These are phyloP conservation scores for Scheffersomyces lignicola DNA, from an alignment of 1,139 yeast genomes.

Conservation along the genomic window DNA sequence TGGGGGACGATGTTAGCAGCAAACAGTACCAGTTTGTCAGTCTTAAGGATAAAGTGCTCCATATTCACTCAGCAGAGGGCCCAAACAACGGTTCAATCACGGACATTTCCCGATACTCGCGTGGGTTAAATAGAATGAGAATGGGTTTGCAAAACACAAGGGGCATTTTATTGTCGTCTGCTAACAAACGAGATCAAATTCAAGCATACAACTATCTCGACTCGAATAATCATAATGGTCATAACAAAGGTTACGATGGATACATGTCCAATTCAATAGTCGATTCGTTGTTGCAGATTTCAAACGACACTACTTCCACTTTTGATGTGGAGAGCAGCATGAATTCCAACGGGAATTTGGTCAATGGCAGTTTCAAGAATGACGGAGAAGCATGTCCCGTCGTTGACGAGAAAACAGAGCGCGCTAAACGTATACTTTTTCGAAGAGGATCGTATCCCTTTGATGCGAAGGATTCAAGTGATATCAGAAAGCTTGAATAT, in stretches of 20 bases:
- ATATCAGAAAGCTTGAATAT: constrained; percentile 17
- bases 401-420: background rate
- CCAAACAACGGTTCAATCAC: constrained; percentile 7
- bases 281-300: constrained; percentile 23
- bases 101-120: constrained; percentile 31
- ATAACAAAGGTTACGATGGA: too few species aligned
- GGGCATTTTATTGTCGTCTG: constrained; percentile 2
- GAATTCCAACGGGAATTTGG: constrained; percentile 6
- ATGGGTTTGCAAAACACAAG: constrained; percentile 30
- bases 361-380: background rate
- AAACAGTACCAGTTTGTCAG: constrained; percentile 33
- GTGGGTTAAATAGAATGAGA: constrained; percentile 39
- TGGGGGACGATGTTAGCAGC: constrained; percentile 7
- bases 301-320: constrained; percentile 12
- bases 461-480: constrained; percentile 8
- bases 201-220: constrained; percentile 4
- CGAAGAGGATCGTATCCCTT: constrained; percentile 49
- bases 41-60: constrained; percentile 33
- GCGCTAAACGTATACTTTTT: background rate
- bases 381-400: background rate
- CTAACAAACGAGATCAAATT: constrained; percentile 1
- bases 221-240: background rate
- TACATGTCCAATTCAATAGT: constrained; percentile 13
- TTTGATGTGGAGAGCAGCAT: constrained; percentile 9
- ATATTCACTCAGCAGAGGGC: constrained; percentile 12